Evolutionary conservation across 805 yeast species (phyloP), one percentile per base, ranked within the genome.

Genomic region (Barnettozyma sucrosica): DNA sequence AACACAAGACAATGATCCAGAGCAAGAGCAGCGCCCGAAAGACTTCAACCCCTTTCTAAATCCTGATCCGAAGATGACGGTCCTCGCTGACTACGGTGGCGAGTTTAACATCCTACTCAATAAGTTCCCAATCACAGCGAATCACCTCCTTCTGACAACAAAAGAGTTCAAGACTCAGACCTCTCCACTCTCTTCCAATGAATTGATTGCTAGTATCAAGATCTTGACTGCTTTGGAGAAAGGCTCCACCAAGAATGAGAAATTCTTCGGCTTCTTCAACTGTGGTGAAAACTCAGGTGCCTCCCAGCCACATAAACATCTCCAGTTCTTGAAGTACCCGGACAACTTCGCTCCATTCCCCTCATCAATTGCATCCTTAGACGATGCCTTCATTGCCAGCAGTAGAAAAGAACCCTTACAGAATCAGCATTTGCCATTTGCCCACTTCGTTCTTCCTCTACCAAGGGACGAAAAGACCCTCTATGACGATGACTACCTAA

Each of bases 291-390:
- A 80, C 55, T 80, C 95, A 52, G 99, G 98, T 1, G 96, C 96
- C n/a, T 89, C 97, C 0, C 93, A 89, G 59, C 83, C 86, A 42
- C 99, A 92, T 68, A 89, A 87, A 62, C 99, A 92, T 66, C 66
- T 93, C 52, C 99, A 93, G 66, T 81, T 90, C 66, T 70, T 92
- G 75, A 72, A 80, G 39, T 69, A 86, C 39, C 95, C 96, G 2
- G 62, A 67, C 7, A 67, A 71, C 20, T 82, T 80, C 61, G 65
- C 64, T 1, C 76, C 85, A 7, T 80, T 76, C 61, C 84, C 87
- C 44, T 82, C 79, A 41, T 51, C 59, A 13, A 58, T 75, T n/a
- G 69, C 75, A 16, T 65, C 70, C 5, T 71, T 69, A 3, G 65
- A 66, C 32, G 74, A 69, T 8, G 71, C 77, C 36, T 83, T 71